phyloP scores from a whole-genome alignment of 2,329 filamentous ascomycete genomes.

The Aspergillus transmontanensis region DNA sequence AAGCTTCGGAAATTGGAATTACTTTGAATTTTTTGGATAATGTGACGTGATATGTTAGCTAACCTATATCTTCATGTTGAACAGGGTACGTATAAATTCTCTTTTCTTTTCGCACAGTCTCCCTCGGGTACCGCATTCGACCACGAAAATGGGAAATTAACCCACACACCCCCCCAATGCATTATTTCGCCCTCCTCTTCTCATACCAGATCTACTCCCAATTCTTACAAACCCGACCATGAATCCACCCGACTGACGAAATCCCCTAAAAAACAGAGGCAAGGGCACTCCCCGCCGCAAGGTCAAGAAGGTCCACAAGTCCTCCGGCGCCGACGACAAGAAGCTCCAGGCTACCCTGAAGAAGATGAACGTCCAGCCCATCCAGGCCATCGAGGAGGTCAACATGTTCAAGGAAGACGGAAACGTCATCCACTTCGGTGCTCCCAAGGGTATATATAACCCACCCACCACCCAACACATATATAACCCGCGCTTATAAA shows the following conservation, averaged over 20 bases:
- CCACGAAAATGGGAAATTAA: neutral
- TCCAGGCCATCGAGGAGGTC: conserved; percentile 99
- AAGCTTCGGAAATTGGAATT: neutral
- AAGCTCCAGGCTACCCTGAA: conserved; percentile 96
- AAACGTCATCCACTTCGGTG: conserved; percentile 99
- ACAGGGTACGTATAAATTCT: conserved; percentile 3
- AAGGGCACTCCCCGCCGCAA: conserved; percentile 98
- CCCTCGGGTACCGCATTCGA: neutral
- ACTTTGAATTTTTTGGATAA: neutral
- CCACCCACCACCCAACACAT: neutral
- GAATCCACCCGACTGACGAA: conserved; percentile 23
- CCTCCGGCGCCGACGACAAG: conserved; percentile 95
- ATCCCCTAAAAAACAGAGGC: conserved; percentile 61
- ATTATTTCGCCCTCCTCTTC: neutral
- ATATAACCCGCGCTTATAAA: neutral
- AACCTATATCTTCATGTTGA: neutral
- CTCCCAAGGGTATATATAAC: conserved; percentile 80
- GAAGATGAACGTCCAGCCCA: conserved; percentile 99
- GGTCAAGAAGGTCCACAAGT: conserved; percentile 96
- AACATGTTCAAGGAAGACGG: conserved; percentile 99
- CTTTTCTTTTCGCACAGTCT: neutral
- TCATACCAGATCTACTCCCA: neutral
- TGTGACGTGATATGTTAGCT: conserved; percentile 3
- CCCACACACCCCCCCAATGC: neutral
- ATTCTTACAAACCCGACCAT: neutral